Conservation (phyloP, 305 asterid genomes). For the Solanum hybrid region DNA sequence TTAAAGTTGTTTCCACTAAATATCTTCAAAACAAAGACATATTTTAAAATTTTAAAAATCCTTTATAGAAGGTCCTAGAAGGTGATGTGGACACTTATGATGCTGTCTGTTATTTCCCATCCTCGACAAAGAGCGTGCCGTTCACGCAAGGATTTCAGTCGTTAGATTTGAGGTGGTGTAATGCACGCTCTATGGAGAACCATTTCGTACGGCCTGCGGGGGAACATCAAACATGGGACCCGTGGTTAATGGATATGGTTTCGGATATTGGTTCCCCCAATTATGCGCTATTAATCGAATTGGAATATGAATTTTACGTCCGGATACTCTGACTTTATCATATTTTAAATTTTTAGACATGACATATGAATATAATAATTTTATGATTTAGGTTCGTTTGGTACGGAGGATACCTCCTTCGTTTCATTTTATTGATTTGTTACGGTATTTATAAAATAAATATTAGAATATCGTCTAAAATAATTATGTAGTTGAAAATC, state of each 20-base stretch:
- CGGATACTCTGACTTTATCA: background rate
- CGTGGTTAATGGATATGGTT: conserved; percentile 3
- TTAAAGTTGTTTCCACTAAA: background rate
- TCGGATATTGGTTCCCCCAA: background rate
- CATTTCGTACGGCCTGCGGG: background rate
- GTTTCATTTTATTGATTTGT: too few species aligned
- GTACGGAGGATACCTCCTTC: background rate
- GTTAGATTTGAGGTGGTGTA: background rate
- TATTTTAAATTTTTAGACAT: background rate
- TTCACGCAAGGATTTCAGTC: background rate
- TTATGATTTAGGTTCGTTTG: background rate
- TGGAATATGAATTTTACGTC: background rate
- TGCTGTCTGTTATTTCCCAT: background rate
- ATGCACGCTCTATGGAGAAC: background rate
- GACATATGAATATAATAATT: background rate
- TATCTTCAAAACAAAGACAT: background rate
- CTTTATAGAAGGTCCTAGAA: background rate
- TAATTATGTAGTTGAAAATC: too few species aligned
- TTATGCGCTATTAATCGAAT: background rate
- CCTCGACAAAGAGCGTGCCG: background rate
- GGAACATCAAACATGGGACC: conserved; percentile 5
- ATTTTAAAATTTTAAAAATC: background rate
- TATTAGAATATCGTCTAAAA: too few species aligned
- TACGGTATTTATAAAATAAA: too few species aligned
- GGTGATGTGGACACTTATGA: background rate